Percentiles rank a stretch among this genome's conserved stretches.
phyloP scores from a whole-genome alignment of 371 early-diverging fungal species.

The Haplosporangium sp. region DNA sequence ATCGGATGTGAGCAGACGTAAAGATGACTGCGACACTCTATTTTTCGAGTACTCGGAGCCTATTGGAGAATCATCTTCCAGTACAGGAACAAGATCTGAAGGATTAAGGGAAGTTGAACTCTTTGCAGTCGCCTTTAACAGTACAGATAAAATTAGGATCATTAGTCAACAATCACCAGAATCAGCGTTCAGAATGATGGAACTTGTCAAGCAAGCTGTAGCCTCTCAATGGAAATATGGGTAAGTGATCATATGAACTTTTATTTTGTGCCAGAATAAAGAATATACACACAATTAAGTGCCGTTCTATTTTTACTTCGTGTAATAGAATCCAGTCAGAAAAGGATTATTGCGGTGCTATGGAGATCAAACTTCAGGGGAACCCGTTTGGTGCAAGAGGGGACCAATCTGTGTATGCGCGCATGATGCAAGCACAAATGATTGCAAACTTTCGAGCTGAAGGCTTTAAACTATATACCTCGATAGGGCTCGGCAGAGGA shows the following conservation, averaged over 20 bases:
- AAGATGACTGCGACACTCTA: slow-evolving; percentile 30
- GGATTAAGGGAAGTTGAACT: slow-evolving; percentile 16
- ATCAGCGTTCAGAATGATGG: slow-evolving; percentile 9
- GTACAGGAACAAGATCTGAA: neutral
- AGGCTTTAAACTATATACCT: slow-evolving; percentile 32
- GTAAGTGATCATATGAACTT: slow-evolving; percentile 1
- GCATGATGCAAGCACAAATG: slow-evolving; percentile 40
- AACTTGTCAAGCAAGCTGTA: slow-evolving; percentile 31
- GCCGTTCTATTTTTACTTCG: too few species aligned
- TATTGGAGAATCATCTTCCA: neutral
- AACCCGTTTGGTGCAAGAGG: slow-evolving; percentile 26
- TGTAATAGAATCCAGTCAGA: slow-evolving; percentile 23
- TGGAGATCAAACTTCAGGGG: slow-evolving; percentile 34
- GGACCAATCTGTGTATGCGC: slow-evolving; percentile 22
- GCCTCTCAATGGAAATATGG: slow-evolving; percentile 31
- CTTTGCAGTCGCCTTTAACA: slow-evolving; percentile 34
- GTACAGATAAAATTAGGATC: slow-evolving; percentile 27
- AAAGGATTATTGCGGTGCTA: slow-evolving; percentile 14
- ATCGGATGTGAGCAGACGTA: slow-evolving; percentile 22
- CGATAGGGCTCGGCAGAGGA: slow-evolving; percentile 15
- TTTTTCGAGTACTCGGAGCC: slow-evolving; percentile 23
- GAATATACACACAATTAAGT: neutral
- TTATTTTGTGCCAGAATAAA: neutral
- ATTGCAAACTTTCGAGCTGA: slow-evolving; percentile 32
- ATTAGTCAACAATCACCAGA: slow-evolving; percentile 7